phyloP scores from a whole-genome alignment of 768 basidiomycete species.

The Kondoa subrosea region DNA sequence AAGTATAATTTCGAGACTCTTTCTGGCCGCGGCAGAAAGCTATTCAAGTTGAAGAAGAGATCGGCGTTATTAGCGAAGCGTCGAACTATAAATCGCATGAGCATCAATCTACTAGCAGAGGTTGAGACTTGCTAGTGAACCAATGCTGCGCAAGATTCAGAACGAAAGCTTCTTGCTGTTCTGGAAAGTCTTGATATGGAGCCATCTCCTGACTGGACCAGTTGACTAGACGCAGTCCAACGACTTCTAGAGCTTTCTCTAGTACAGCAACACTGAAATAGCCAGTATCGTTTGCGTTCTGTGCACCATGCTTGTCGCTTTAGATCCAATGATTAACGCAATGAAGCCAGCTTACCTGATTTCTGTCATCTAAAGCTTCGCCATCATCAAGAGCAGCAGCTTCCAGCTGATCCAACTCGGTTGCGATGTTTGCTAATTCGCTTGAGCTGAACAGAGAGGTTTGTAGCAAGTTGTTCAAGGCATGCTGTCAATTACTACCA shows the following conservation, averaged over 20 bases:
- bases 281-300: slow-evolving; percentile 24
- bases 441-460: slow-evolving; percentile 20
- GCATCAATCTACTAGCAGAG: too few relatives aligned
- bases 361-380: background rate
- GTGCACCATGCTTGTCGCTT: background rate
- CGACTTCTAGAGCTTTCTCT: slow-evolving; percentile 23
- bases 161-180: slow-evolving; percentile 25
- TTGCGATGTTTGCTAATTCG: slow-evolving; percentile 25
- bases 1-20: slow-evolving; percentile 24
- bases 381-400: slow-evolving; percentile 16
- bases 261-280: slow-evolving; percentile 24
- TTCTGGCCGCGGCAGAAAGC: slow-evolving; percentile 20
- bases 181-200: slow-evolving; percentile 18
- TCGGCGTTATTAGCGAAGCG: slow-evolving; percentile 8
- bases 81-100: background rate
- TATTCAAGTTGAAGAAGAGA: slow-evolving; percentile 23
- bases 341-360: background rate
- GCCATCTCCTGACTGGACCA: slow-evolving; percentile 23
- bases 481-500: slow-evolving; percentile 23
- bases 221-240: slow-evolving; percentile 22
- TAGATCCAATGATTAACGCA: background rate
- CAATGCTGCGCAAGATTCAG: slow-evolving; percentile 25
- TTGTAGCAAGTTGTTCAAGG: slow-evolving; percentile 28
- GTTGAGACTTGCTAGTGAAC: slow-evolving; percentile 17
- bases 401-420: slow-evolving; percentile 24